Evolutionary conservation across 2,329 filamentous ascomycete species (phyloP).

Genomic region (Anthostomella pinea): DNA sequence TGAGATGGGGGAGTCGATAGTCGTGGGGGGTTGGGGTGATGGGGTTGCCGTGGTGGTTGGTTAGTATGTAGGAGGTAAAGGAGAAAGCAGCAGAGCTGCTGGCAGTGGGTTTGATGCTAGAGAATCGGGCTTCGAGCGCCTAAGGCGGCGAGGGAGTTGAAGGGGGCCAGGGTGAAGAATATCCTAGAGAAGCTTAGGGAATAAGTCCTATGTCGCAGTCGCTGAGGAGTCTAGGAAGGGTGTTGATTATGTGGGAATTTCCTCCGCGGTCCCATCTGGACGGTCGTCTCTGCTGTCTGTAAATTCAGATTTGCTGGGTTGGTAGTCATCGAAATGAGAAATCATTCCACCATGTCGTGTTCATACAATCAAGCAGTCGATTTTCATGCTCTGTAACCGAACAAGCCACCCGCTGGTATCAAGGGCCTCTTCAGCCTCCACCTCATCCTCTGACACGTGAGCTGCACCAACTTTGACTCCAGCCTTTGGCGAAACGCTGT

Average conservation of each 20-base stretch:
- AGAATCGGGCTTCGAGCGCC: conserved; percentile 9
- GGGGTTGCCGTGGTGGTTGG: conserved; percentile 18
- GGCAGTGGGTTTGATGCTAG: conserved; percentile 4
- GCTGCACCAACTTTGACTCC: conserved; percentile 16
- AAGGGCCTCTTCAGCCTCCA: conserved; percentile 11
- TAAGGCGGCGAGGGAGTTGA: conserved; percentile 11
- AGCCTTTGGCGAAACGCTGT: conserved; percentile 23
- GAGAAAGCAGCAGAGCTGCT: conserved; percentile 5
- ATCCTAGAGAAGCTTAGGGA: conserved; percentile 14
- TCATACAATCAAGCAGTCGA: conserved; percentile 47
- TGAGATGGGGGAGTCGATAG: conserved; percentile 28
- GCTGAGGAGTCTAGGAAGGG: conserved; percentile 7
- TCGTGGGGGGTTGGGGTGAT: conserved; percentile 17
- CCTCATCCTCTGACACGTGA: not conserved
- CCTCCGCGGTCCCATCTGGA: too few species aligned
- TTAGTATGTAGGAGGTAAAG: conserved; percentile 2
- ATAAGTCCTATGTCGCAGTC: conserved; percentile 12
- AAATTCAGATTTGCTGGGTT: too few species aligned
- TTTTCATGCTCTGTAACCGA: conserved; percentile 41
- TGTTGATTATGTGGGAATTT: too few species aligned
- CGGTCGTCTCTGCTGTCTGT: too few species aligned
- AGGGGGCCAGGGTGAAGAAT: conserved; percentile 9
- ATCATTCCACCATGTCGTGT: too few species aligned
- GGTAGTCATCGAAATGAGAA: too few species aligned
- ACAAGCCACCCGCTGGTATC: conserved; percentile 37